A percentile compares a stretch with the other conserved stretches of the same genome.
Conservation (phyloP, 192 early-diverging fungal genomes). For the Mortierella antarctica region DNA sequence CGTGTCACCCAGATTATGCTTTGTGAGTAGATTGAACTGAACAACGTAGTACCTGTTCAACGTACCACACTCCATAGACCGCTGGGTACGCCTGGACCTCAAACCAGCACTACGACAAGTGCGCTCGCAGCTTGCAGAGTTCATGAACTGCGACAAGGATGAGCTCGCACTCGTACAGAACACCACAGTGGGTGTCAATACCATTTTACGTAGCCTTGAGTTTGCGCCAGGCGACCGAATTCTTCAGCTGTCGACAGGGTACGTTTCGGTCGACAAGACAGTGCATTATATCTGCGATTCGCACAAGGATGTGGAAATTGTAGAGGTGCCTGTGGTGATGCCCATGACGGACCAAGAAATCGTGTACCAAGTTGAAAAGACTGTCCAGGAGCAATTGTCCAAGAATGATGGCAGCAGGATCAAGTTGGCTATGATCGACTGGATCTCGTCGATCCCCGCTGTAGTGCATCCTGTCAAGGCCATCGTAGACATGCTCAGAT, state of each 20-base stretch:
- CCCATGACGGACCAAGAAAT: conserved; percentile 62
- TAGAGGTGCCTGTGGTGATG: conserved; percentile 59
- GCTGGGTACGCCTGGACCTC: conserved; percentile 60
- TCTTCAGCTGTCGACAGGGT: conserved; percentile 66
- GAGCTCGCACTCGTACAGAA: conserved; percentile 70
- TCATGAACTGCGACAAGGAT: conserved; percentile 62
- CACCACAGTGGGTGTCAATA: conserved; percentile 66
- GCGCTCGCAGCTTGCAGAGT: conserved; percentile 50
- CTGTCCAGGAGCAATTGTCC: conserved; percentile 51
- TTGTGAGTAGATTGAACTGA: not conserved
- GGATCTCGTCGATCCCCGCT: conserved; percentile 66
- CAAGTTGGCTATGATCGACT: conserved; percentile 64
- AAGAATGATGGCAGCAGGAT: conserved; percentile 45
- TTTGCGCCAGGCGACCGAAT: conserved; percentile 60
- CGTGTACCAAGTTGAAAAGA: conserved; percentile 54
- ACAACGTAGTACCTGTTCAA: not conserved
- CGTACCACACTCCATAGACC: conserved; percentile 50
- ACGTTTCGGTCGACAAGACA: conserved; percentile 58
- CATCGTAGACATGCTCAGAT: conserved; percentile 48
- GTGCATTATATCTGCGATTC: conserved; percentile 60
- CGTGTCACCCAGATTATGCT: not conserved
- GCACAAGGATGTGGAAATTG: conserved; percentile 51
- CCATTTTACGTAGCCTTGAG: conserved; percentile 60
- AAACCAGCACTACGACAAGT: conserved; percentile 48
- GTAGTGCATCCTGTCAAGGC: conserved; percentile 59